Conservation (phyloP, 108 stramenopile genomes). For the Pseudonitzschia delicatissima region DNA sequence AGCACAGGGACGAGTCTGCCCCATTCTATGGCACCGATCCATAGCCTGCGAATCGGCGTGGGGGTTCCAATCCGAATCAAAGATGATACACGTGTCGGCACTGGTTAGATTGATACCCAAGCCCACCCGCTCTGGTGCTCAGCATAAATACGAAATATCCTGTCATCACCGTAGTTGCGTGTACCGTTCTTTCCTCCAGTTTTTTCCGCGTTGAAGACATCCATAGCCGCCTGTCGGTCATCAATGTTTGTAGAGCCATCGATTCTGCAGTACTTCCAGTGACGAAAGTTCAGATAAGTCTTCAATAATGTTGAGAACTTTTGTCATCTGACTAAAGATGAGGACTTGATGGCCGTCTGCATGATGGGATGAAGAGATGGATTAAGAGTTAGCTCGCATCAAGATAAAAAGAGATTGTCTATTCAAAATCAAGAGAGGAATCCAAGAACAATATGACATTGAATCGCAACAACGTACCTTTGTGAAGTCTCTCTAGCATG, state of each 20-base stretch:
- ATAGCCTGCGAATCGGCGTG: conserved; percentile 81
- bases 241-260: conserved; percentile 96
- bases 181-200: conserved; percentile 59
- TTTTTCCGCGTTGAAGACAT: conserved; percentile 89
- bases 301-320: conserved; percentile 93
- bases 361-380: not conserved
- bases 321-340: conserved; percentile 98
- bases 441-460: too few species aligned
- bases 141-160: conserved; percentile 91
- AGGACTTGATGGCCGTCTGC: conserved; percentile 96
- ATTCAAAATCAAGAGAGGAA: too few species aligned
- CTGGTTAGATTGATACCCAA: conserved; percentile 91
- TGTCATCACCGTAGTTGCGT: conserved; percentile 67
- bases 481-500: conserved; percentile 85
- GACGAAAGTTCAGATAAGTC: conserved; percentile 83
- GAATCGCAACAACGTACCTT: too few species aligned
- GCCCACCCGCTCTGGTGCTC: conserved; percentile 95
- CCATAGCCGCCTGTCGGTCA: conserved; percentile 93
- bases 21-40: conserved; percentile 85
- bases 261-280: conserved; percentile 91
- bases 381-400: too few species aligned
- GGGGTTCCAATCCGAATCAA: conserved; percentile 99
- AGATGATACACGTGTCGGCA: conserved; percentile 97
- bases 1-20: conserved; percentile 89
- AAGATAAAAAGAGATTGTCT: too few species aligned